Evolutionary conservation across 108 stramenopile genomes (phyloP), one percentile per base, ranked within the genome.

Genomic region (Fragilaria radians): DNA sequence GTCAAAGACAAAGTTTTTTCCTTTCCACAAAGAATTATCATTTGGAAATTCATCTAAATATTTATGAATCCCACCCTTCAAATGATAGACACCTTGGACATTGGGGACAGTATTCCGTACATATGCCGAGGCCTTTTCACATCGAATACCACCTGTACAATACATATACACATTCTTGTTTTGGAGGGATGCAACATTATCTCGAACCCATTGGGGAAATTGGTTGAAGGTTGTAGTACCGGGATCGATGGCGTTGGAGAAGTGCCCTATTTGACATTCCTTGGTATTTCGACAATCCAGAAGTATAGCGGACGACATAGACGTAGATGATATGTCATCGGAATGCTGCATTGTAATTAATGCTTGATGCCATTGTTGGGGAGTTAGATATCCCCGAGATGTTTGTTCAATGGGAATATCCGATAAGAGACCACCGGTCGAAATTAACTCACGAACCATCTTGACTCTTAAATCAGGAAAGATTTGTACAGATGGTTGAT

Each of bases 131-230:
- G 93, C 95, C 70, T 86, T 89, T 78, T 95, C 96, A 59, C 96
- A 96, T 33, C 96, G 86, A 28, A 96, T 88, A 2, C 96, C 96
- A 34, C 95, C 96, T 2, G 94, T 96, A 63, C 96, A 95, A 65
- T 96, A 91, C 84, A 95, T 88, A n/a, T 93, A 68, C 27, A 92
- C 74, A 28, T 70, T 70, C 42, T 78, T 81, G 0, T 62, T 69
- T 18, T 60, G 42, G 1, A 83, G 63, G 30, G 52, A 46, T 17
- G 52, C 54, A 28, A 62, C 31, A 56, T 78, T 60, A 5, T 79
- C 46, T 14, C 68, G 24, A 0, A 85, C 80, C 84, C 80, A 82
- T 24, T 48, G 61, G 9, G 79, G 72, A 51, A 84, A 84, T 59
- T 81, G 77, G 48, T 62, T 59, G 48, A 68, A 71, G 17, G 75